Evolutionary conservation across 768 basidiomycete genomes (phyloP).

Genomic region (Sistotremastrum suecicum): DNA sequence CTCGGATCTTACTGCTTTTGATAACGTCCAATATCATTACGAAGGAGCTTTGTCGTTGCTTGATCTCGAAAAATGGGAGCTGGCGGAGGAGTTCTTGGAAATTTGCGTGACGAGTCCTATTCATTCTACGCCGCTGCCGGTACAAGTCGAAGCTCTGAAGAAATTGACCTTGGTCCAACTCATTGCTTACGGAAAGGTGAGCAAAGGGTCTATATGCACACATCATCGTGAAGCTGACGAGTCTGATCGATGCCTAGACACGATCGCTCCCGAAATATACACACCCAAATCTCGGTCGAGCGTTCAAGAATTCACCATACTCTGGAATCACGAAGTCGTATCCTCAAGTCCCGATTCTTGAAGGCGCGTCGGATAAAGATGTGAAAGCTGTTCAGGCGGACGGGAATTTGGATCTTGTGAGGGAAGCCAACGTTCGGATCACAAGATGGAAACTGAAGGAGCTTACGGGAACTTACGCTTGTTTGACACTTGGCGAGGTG

Average conservation of each 20-base stretch:
- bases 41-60: slow-evolving; percentile 58
- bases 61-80: slow-evolving; percentile 48
- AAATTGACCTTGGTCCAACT: slow-evolving; percentile 70
- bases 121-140: slow-evolving; percentile 35
- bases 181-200: slow-evolving; percentile 60
- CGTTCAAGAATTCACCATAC: slow-evolving; percentile 60
- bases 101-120: slow-evolving; percentile 57
- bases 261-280: slow-evolving; percentile 61
- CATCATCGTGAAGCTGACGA: not conserved
- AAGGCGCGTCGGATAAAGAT: too few relatives aligned
- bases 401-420: slow-evolving; percentile 54
- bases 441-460: slow-evolving; percentile 70
- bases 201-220: slow-evolving; percentile 2
- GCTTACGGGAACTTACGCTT: slow-evolving; percentile 73
- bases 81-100: slow-evolving; percentile 70
- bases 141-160: slow-evolving; percentile 81
- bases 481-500: slow-evolving; percentile 38
- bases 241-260: slow-evolving; percentile 19
- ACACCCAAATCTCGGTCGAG: slow-evolving; percentile 36
- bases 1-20: slow-evolving; percentile 62
- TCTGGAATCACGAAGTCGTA: slow-evolving; percentile 48
- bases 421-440: slow-evolving; percentile 51
- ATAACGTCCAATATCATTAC: slow-evolving; percentile 79
- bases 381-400: slow-evolving; percentile 24
- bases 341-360: slow-evolving; percentile 22